A percentile compares a stretch with the other conserved stretches of the same genome.
These are phyloP conservation scores for Piper betle DNA, from an alignment of 164 flowering plant species.

Conservation along the genomic window DNA sequence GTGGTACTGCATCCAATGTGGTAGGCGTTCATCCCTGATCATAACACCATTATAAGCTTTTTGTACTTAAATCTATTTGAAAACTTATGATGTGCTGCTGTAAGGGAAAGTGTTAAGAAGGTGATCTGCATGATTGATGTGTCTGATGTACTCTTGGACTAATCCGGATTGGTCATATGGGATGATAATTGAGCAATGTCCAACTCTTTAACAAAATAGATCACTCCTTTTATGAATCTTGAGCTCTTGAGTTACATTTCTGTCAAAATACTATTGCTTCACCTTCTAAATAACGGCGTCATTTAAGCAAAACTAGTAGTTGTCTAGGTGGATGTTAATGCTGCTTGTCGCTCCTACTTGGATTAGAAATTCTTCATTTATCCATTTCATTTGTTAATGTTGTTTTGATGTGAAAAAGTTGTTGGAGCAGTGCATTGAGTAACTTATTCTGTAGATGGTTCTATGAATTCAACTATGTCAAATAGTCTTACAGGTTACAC, in stretches of 20 bases:
- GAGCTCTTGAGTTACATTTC: not conserved
- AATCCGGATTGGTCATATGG: not conserved
- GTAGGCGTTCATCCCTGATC: conserved; percentile 22
- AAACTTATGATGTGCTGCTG: too few relatives aligned
- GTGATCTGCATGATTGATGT: not conserved
- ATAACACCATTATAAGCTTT: not conserved
- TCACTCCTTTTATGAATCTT: not conserved
- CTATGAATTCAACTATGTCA: conserved; percentile 4
- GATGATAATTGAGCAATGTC: not conserved
- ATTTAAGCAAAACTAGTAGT: too few relatives aligned
- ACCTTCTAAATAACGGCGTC: not conserved
- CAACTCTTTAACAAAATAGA: not conserved
- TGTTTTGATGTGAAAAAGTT: too few relatives aligned
- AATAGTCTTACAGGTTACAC: conserved; percentile 69
- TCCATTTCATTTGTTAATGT: too few relatives aligned
- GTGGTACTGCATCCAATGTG: conserved; percentile 78
- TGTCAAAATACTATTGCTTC: not conserved
- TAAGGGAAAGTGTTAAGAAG: too few relatives aligned
- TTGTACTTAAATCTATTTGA: not conserved
- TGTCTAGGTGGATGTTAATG: too few relatives aligned
- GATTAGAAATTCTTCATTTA: too few relatives aligned
- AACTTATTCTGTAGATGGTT: too few relatives aligned
- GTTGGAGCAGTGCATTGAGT: too few relatives aligned
- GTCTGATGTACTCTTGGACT: not conserved
- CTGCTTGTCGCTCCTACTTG: too few relatives aligned